These are phyloP conservation scores for Pleurotus ostreatus DNA, from an alignment of 768 basidiomycete species.

Conservation along the genomic window DNA sequence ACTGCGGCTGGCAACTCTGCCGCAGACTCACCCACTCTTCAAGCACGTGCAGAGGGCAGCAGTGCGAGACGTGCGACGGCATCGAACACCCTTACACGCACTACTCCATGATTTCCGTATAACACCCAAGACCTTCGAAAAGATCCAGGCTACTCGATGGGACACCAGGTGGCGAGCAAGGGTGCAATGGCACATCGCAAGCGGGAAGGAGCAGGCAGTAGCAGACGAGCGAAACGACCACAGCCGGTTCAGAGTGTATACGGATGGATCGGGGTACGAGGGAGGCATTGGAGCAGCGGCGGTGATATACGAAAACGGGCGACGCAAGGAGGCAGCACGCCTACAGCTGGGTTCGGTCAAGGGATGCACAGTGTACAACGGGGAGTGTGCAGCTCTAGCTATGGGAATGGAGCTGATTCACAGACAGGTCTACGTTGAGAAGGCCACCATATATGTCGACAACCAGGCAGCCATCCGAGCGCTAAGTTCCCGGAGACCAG, in stretches of 20 bases:
- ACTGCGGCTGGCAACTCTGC: slow-evolving; percentile 17
- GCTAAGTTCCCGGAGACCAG: not conserved
- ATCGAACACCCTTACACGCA: slow-evolving; percentile 12
- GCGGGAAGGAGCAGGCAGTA: not conserved
- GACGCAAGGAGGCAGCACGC: slow-evolving; percentile 2
- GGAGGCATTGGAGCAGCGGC: slow-evolving; percentile 7
- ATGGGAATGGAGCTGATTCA: slow-evolving; percentile 22
- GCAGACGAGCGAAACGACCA: not conserved
- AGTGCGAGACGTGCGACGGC: slow-evolving; percentile 2
- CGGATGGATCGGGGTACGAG: slow-evolving; percentile 9
- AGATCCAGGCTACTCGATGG: slow-evolving; percentile 2
- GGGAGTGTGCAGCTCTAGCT: slow-evolving; percentile 22
- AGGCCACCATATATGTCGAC: slow-evolving; percentile 4
- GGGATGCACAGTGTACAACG: slow-evolving; percentile 25
- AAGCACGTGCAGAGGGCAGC: not conserved
- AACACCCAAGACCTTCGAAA: slow-evolving; percentile 7
- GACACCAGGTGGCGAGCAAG: not conserved
- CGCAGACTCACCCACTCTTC: slow-evolving; percentile 18
- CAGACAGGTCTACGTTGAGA: not conserved
- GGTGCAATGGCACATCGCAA: not conserved
- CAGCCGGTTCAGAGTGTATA: slow-evolving; percentile 3
- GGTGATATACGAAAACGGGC: slow-evolving; percentile 10
- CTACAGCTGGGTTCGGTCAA: slow-evolving; percentile 16
- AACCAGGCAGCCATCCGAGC: slow-evolving; percentile 14
- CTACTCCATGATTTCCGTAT: slow-evolving; percentile 10